A percentile compares a stretch with the other conserved stretches of the same genome.
Evolutionary conservation across 2,329 filamentous ascomycete species (phyloP).

Genomic region (Calonectria pseudoturangicola): DNA sequence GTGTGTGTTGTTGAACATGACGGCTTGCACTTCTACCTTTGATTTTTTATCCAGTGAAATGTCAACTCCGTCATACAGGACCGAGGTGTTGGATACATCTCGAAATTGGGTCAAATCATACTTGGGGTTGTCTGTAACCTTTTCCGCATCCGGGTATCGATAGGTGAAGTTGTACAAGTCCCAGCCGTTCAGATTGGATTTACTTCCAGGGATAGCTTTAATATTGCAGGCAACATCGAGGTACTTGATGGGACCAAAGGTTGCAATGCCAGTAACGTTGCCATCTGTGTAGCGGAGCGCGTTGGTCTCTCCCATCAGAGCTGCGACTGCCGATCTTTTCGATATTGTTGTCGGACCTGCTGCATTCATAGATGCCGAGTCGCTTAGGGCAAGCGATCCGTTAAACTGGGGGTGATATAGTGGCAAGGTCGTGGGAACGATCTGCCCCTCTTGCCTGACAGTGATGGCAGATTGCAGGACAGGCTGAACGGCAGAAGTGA

Average conservation of each 20-base stretch:
- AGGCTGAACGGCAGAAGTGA: slow-evolving; percentile 9
- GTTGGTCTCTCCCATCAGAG: slow-evolving; percentile 1
- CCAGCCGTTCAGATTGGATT: background rate
- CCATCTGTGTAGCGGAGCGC: background rate
- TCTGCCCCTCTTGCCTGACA: background rate
- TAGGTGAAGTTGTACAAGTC: slow-evolving; percentile 14
- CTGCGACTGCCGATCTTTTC: background rate
- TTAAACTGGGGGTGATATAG: slow-evolving; percentile 15
- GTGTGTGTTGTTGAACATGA: slow-evolving; percentile 12
- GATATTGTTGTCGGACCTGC: background rate
- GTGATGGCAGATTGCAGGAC: slow-evolving; percentile 6
- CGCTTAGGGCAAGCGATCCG: background rate
- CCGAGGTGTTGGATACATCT: background rate
- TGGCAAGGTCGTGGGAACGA: background rate
- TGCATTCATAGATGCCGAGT: background rate
- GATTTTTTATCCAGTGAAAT: background rate
- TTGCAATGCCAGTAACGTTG: slow-evolving; percentile 7
- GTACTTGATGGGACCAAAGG: slow-evolving; percentile 8
- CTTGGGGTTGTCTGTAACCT: too few species aligned
- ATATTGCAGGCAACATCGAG: background rate
- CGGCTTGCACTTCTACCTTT: slow-evolving; percentile 4
- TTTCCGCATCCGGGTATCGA: background rate
- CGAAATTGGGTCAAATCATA: background rate
- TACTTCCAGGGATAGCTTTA: background rate
- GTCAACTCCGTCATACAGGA: background rate